Base-by-base conservation (phyloP, 371 early-diverging fungal species). In the Vairimorpha apis region DNA sequence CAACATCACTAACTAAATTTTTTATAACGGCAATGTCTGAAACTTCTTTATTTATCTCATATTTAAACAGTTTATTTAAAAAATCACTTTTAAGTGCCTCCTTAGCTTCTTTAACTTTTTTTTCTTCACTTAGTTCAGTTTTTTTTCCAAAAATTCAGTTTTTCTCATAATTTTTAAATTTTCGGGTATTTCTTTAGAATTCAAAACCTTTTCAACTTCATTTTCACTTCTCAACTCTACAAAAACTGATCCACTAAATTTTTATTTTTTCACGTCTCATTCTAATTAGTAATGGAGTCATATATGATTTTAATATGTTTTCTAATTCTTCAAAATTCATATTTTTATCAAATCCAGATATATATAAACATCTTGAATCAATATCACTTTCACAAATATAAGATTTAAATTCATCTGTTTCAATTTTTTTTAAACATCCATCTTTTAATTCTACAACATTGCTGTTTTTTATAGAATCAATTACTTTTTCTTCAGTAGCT, bases 171-270 rank as follows among this genome's bases (percentile, higher is more conserved):
- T 68, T 0, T 8, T 33, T 21, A 73, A 47, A 23, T 55, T 35
- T 16, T 25, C n/a, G 12, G 32, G 44, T 51, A 32, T 43, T 56
- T 64, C 75, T 63, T 72, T 53, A 30, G 68, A 21, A 8, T 45
- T 30, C 8, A 74, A 7, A 7, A 56, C 67, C 29, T 65, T 51
- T 12, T 80, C 63, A 1, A 72, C 69, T 25, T 80, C 83, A 43
- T 76, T 79, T 58, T 70, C 63, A 25, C 49, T 41, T 30, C 37
- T 37, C 33, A 79, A 67, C 55, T 83, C 81, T 35, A 80, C 76
- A 51, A 80, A 76, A 45, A 82, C 70, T 1, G 73, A 66, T 47
- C 81, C 82, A 60, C 33, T 79, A 66, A 81, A 81, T 30, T 63
- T 69, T 67, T 79, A 78, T 59, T 37, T 74, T 75, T 25, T 74